Percentiles rank a stretch among this genome's conserved stretches.
Evolutionary conservation across 2,329 filamentous ascomycete species (phyloP).

Genomic region (Dactylellina sp.): DNA sequence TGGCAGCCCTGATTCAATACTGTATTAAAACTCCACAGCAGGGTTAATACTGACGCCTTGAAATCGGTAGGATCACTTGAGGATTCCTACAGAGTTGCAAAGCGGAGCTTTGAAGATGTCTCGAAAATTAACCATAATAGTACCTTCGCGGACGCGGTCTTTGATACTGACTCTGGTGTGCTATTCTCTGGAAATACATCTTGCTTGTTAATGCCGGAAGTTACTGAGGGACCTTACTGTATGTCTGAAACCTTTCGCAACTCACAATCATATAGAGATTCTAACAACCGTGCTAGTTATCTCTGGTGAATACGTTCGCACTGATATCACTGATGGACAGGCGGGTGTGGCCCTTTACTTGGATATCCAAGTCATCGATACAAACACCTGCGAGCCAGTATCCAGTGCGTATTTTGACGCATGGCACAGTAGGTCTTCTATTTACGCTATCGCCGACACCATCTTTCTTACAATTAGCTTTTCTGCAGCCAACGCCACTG

Average conservation of each 20-base stretch:
- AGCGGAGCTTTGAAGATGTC: slow-evolving; percentile 49
- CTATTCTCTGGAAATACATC: slow-evolving; percentile 65
- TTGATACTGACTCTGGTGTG: slow-evolving; percentile 59
- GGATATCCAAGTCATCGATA: slow-evolving; percentile 70
- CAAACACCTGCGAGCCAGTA: slow-evolving; percentile 69
- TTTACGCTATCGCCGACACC: slow-evolving; percentile 57
- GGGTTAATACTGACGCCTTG: not conserved
- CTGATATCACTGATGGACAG: slow-evolving; percentile 67
- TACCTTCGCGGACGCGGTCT: slow-evolving; percentile 58
- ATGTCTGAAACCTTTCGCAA: not conserved
- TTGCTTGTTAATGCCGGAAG: slow-evolving; percentile 63
- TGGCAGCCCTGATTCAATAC: not conserved
- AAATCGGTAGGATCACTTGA: slow-evolving; percentile 20
- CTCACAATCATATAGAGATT: slow-evolving; percentile 56
- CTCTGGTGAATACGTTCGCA: slow-evolving; percentile 67
- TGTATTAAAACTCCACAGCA: not conserved
- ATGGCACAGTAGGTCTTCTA: slow-evolving; percentile 66
- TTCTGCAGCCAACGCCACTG: slow-evolving; percentile 64
- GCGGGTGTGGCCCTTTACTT: slow-evolving; percentile 67
- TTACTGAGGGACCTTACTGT: slow-evolving; percentile 66
- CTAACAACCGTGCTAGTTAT: slow-evolving; percentile 61
- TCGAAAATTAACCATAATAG: slow-evolving; percentile 62
- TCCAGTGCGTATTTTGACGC: slow-evolving; percentile 68
- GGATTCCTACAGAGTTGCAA: slow-evolving; percentile 39
- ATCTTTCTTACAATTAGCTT: slow-evolving; percentile 45